Evolutionary conservation across 306 rosid genomes (phyloP).

Genomic region (Fragaria ananassa): DNA sequence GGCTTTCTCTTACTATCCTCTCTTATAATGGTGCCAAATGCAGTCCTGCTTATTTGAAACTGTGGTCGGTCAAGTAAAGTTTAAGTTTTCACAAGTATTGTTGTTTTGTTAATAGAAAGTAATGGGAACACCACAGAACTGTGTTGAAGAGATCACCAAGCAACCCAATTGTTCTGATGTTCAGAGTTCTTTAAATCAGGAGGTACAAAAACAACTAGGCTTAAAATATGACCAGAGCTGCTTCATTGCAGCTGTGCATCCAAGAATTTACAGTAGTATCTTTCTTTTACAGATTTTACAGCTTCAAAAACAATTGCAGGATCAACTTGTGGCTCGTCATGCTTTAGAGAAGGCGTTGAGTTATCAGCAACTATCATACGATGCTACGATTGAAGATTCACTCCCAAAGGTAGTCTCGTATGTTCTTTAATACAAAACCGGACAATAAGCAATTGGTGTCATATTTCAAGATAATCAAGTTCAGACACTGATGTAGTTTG

Average conservation of each 20-base stretch:
- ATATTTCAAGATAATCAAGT: neutral
- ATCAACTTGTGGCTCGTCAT: slow-evolving; percentile 56
- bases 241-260: neutral
- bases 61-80: neutral
- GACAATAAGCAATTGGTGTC: neutral
- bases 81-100: slow-evolving; percentile 2
- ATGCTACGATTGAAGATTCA: slow-evolving; percentile 40
- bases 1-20: neutral
- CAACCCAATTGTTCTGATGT: slow-evolving; percentile 36
- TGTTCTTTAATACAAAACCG: neutral
- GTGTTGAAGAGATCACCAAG: slow-evolving; percentile 52
- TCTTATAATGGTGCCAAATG: neutral
- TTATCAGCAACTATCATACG: slow-evolving; percentile 52
- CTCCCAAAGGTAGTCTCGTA: slow-evolving; percentile 63
- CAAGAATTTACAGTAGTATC: slow-evolving; percentile 18
- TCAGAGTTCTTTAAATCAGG: slow-evolving; percentile 67
- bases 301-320: slow-evolving; percentile 69
- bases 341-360: slow-evolving; percentile 64
- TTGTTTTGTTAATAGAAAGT: slow-evolving; percentile 38
- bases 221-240: neutral
- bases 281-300: slow-evolving; percentile 53
- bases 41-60: neutral
- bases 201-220: slow-evolving; percentile 36
- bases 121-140: slow-evolving; percentile 30
- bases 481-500: neutral